Evolutionary conservation across 1,284 basidiomycete genomes (phyloP), one percentile per base, ranked within the genome.

Genomic region (Earliella scabrosa): DNA sequence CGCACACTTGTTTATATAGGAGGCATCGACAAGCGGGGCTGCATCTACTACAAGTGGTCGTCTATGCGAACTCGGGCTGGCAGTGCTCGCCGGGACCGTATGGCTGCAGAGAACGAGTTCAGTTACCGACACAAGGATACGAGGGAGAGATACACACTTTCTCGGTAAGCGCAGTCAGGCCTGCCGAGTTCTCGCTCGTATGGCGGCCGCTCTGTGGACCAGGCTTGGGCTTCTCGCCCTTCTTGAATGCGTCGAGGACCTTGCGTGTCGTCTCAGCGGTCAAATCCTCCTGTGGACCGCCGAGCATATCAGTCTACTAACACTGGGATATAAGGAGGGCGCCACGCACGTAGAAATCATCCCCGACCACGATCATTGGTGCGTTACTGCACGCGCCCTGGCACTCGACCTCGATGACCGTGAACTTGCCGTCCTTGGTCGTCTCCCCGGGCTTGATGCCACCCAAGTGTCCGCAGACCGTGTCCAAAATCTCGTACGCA

Each of bases 351-450:
- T 96, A 99, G 80, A 93, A 99, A 73, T 98, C 95, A 70, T 99
- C 97, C 50, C 92, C 92, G 71, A 99, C 85, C 65, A 92, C 95
- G 74, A 99, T 82, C 97, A 99, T 99, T 11, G 97, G 97, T n/a
- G 97, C 97, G 75, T 98, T 99, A 66, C 92, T 92, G 77, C 97
- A 99, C 47, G 97, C 97, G 57, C 96, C 97, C 66, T 98, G 88
- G 75, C 97, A 99, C 77, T 99, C 97, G 39, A 99, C 97, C 75
- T 99, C 97, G 60, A 99, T 85, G 45, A 99, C 87, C 7, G 97
- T 98, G 76, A 98, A 99, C 76, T 97, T 96, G 52, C 94, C 93
- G 72, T 99, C 95, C 71, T 86, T 83, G 20, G 97, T 98, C 31
- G 96, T 97, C 72, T 95, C 86, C 16, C 97, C 97, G 11, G 93